Conservation (phyloP, 1,284 basidiomycete genomes). For the Apiotrichum gracile region DNA sequence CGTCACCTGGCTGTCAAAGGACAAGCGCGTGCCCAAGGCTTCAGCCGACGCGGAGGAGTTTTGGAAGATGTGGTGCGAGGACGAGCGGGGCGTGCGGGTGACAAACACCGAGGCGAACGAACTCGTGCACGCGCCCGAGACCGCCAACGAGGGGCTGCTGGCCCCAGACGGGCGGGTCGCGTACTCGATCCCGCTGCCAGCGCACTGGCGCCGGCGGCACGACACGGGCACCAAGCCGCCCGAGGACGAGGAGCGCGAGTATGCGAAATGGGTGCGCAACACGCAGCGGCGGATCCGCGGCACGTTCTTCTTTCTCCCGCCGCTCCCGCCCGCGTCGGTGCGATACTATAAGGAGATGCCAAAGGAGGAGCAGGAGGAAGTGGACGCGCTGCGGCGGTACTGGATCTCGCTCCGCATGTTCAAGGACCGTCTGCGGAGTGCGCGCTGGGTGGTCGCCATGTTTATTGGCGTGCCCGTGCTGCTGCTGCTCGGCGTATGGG, state of each 20-base stretch:
- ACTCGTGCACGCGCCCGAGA: constrained; percentile 12
- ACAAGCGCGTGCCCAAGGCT: constrained; percentile 23
- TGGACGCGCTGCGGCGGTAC: constrained; percentile 49
- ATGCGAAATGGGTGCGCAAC: constrained; percentile 1
- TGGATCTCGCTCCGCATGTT: constrained; percentile 42
- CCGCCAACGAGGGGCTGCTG: constrained; percentile 18
- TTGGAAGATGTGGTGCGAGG: constrained; percentile 42
- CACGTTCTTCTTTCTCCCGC: constrained; percentile 28
- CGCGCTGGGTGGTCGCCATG: constrained; percentile 54
- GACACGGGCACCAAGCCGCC: constrained; percentile 1
- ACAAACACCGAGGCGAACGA: constrained; percentile 17
- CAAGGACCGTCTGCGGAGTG: constrained; percentile 52
- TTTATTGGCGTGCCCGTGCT: constrained; percentile 62
- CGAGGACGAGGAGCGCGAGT: constrained; percentile 2
- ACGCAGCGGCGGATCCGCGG: constrained; percentile 3
- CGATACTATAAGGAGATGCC: constrained; percentile 29
- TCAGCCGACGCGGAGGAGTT: constrained; percentile 36
- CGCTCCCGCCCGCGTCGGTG: constrained; percentile 28
- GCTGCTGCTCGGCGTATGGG: constrained; percentile 66
- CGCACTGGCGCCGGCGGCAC: neutral
- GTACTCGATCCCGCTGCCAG: constrained; percentile 21
- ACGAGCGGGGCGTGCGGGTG: constrained; percentile 24
- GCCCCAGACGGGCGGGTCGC: constrained; percentile 28
- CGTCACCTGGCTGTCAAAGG: constrained; percentile 24
- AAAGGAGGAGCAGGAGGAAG: constrained; percentile 49